Conservation (phyloP, 73 alveolate genomes). For the Paramecium caudatum region DNA sequence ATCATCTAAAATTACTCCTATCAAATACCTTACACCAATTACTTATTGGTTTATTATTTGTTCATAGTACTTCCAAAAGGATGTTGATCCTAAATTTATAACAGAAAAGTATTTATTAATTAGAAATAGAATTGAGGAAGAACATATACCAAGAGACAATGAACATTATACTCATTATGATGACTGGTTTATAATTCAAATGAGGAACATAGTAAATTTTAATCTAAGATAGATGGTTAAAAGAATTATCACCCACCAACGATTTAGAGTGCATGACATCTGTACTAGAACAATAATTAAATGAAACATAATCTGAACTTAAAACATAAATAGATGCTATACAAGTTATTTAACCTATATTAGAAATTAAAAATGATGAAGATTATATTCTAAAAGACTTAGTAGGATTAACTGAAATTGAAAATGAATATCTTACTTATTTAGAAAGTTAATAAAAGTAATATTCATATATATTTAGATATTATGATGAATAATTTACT, state of each 20-base stretch:
- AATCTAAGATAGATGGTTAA: conserved; percentile 66
- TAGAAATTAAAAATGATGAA: not conserved
- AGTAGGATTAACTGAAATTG: conserved; percentile 53
- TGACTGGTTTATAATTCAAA: conserved; percentile 52
- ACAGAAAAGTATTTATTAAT: not conserved
- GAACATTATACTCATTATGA: conserved; percentile 3
- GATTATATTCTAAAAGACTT: conserved; percentile 60
- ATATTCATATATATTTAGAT: not conserved
- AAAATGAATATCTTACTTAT: conserved; percentile 61
- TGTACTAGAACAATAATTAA: not conserved
- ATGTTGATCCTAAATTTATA: not conserved
- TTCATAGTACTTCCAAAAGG: conserved; percentile 12
- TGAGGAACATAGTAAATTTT: conserved; percentile 43
- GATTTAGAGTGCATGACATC: conserved; percentile 52
- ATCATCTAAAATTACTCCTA: conserved; percentile 16
- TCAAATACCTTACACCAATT: conserved; percentile 20
- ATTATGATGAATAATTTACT: conserved; percentile 27
- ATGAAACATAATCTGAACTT: not conserved
- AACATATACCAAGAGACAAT: not conserved
- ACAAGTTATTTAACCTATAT: not conserved
- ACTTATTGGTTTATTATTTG: conserved; percentile 61
- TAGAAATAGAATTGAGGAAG: not conserved
- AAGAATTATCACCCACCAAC: conserved; percentile 41
- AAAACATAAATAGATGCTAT: conserved; percentile 9
- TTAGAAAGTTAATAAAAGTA: conserved; percentile 53